These are phyloP conservation scores for Hylodesmum podocarpum DNA, from an alignment of 306 rosid species.

Conservation along the genomic window DNA sequence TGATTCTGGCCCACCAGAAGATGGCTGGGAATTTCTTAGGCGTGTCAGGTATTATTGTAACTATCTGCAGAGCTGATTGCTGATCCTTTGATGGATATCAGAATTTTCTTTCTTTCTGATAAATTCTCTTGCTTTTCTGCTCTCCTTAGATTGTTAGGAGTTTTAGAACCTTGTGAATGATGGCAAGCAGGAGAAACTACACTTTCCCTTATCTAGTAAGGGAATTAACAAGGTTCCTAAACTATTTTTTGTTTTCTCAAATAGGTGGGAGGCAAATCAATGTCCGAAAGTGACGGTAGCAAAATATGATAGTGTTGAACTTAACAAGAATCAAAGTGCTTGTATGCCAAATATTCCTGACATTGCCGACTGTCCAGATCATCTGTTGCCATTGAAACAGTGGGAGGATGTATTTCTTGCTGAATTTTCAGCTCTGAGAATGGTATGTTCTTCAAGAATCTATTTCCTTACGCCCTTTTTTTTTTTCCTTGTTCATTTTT, in stretches of 20 bases:
- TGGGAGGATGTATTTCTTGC: constrained; percentile 88
- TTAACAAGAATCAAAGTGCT: constrained; percentile 71
- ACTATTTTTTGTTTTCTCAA: constrained; percentile 10
- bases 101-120: background rate
- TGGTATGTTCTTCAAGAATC: constrained; percentile 44
- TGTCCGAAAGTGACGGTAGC: constrained; percentile 86
- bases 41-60: constrained; percentile 75
- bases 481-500: background rate
- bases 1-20: constrained; percentile 93
- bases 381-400: constrained; percentile 67
- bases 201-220: background rate
- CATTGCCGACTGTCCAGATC: constrained; percentile 76
- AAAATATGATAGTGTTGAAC: constrained; percentile 65
- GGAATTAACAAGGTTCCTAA: constrained; percentile 7
- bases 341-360: constrained; percentile 89
- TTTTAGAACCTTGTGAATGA: constrained; percentile 4
- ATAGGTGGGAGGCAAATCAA: constrained; percentile 89
- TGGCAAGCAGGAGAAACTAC: background rate
- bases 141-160: background rate
- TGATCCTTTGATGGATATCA: background rate
- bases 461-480: background rate
- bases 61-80: background rate
- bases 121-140: background rate
- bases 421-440: constrained; percentile 72
- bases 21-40: constrained; percentile 93